Evolutionary conservation across 164 flowering plant genomes (phyloP), one percentile per base, ranked within the genome.

Genomic region (Saururus chinensis): DNA sequence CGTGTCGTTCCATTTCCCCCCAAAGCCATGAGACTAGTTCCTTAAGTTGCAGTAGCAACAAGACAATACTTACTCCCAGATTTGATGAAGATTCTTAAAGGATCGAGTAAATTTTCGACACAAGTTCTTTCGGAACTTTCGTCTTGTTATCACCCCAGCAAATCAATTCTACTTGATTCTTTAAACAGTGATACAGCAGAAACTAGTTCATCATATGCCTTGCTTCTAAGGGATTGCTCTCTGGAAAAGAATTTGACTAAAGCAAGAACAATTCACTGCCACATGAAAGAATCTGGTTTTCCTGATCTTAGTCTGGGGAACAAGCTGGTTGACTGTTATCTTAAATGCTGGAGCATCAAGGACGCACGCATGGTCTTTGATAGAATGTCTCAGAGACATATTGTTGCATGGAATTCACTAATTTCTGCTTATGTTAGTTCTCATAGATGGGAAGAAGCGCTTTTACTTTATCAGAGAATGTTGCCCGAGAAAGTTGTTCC

Each of bases 381-480:
- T 53, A 79, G 76, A 70, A 70, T 84, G 79, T 75, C 81, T 40
- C 63, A 62, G 0, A 66, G 79, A 42, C 74, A 75, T 22, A 68
- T 80, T 17, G 80, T 81, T 35, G 62, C 70, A 2, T 81, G 86
- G 85, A 84, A 82, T 57, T 71, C 85, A 19, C 71, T 79, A 74
- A 82, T 84, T 63, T 73, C 81, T 52, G 60, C 70, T 37, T 77
- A 71, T 53, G 60, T 70, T 48, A 74, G 66, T 11, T 55, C 53
- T 19, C 53, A 56, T 40, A 72, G 61, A 30, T 64, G 71, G 19
- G 30, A 57, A 48, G 84, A 82, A 57, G 89, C 80, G 24, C 23
- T 82, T 26, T 24, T 19, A 22, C 12, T 80, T 25, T 84, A 66
- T 45, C 45, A 22, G 20, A 73, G 57, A 66, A 80, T 80, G 86